Conservation (phyloP, 768 basidiomycete species). For the Cystofilobasidium capitatum region DNA sequence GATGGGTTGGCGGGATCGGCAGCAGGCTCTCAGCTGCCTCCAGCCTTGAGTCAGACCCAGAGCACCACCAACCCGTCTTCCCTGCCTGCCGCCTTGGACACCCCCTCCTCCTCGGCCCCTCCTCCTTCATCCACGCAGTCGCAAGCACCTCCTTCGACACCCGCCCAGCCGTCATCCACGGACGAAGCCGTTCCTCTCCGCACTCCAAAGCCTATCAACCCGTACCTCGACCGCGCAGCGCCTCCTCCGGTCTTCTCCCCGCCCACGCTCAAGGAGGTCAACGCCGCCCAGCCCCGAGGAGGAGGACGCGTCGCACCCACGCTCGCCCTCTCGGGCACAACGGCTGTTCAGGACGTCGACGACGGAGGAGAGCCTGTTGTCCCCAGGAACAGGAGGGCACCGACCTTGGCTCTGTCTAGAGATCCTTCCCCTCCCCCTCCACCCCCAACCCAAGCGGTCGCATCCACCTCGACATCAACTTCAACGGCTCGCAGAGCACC, state of each 20-base stretch:
- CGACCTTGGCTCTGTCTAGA: not conserved
- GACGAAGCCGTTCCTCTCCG: constrained; percentile 2
- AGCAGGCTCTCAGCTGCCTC: not conserved
- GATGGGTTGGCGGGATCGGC: no score
- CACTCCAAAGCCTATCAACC: constrained; percentile 8
- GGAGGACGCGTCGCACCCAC: not conserved
- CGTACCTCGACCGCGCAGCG: constrained; percentile 10
- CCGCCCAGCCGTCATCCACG: not conserved
- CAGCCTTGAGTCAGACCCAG: not conserved
- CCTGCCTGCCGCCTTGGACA: no score
- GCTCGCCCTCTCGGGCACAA: not conserved
- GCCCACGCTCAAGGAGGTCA: not conserved
- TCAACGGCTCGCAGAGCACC: not conserved
- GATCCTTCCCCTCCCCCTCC: constrained; percentile 2
- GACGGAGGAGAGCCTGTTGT: not conserved
- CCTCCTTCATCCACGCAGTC: not conserved
- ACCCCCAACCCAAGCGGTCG: no score
- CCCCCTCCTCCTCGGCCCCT: no score
- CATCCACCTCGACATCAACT: not conserved
- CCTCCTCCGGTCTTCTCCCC: constrained; percentile 13
- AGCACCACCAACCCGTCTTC: not conserved
- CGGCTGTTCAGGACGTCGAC: not conserved
- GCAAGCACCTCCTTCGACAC: not conserved
- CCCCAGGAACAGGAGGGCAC: not conserved
- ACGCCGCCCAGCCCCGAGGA: not conserved